Evolutionary conservation across 176 grass and related monocot genomes (phyloP).

Genomic region (Thalia dealbata): DNA sequence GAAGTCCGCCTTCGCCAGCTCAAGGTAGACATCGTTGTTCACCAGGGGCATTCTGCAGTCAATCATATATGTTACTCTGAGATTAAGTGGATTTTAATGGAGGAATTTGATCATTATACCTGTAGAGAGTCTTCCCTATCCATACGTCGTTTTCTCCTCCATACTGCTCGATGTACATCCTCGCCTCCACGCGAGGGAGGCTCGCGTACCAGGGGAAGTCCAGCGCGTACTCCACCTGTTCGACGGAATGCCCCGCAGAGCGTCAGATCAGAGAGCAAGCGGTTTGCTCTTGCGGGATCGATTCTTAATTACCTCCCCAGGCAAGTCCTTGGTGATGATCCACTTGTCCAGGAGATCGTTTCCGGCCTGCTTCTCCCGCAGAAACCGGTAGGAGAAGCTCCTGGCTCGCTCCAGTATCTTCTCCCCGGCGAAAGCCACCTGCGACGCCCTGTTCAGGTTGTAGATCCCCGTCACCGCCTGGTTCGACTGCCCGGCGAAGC

Average conservation of each 20-base stretch:
- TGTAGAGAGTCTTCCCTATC: slow-evolving; percentile 95
- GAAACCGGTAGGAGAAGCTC: slow-evolving; percentile 38
- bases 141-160: slow-evolving; percentile 64
- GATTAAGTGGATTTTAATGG: no score
- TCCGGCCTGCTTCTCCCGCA: slow-evolving; percentile 31
- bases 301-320: slow-evolving; percentile 50
- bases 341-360: slow-evolving; percentile 46
- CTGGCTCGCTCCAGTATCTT: slow-evolving; percentile 41
- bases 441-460: slow-evolving; percentile 69
- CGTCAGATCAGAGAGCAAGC: not conserved
- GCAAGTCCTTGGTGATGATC: slow-evolving; percentile 56
- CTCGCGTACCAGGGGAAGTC: slow-evolving; percentile 82
- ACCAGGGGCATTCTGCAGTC: slow-evolving; percentile 69
- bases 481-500: slow-evolving; percentile 80
- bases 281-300: not conserved
- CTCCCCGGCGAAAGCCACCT: slow-evolving; percentile 43
- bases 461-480: slow-evolving; percentile 92
- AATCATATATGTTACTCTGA: not conserved
- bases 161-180: slow-evolving; percentile 73
- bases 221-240: slow-evolving; percentile 66
- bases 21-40: slow-evolving; percentile 53
- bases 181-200: slow-evolving; percentile 68
- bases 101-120: slow-evolving; percentile 23
- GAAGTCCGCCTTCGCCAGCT: slow-evolving; percentile 69
- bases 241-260: not conserved